Percentiles rank a stretch among this genome's conserved stretches.
Conservation (phyloP, 2,329 filamentous ascomycete species). For the Teratosphaeriaceae sp. region DNA sequence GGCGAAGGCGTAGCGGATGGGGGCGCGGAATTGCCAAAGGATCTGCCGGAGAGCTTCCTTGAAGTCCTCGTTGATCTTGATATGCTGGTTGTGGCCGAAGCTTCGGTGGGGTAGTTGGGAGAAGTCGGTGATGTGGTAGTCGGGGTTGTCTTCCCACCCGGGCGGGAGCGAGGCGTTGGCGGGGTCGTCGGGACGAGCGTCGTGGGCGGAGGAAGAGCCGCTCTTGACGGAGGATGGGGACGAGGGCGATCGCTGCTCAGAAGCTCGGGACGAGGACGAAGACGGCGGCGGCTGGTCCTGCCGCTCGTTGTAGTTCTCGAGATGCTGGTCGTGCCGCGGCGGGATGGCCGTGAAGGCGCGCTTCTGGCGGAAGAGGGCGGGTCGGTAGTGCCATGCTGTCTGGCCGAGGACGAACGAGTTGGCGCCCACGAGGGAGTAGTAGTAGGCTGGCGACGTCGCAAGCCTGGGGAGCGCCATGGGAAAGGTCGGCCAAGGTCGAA, state of each 20-base stretch:
- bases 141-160: conserved; percentile 70
- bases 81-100: conserved; percentile 94
- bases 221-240: conserved; percentile 5
- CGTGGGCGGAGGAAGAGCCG: background rate
- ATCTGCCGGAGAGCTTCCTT: conserved; percentile 84
- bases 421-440: conserved; percentile 27
- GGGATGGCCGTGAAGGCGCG: conserved; percentile 18
- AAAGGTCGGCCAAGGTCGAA: background rate
- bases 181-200: conserved; percentile 12
- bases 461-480: conserved; percentile 11
- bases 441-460: conserved; percentile 18
- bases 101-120: conserved; percentile 68
- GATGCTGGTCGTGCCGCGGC: conserved; percentile 12
- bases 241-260: background rate
- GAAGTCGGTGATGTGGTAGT: conserved; percentile 66
- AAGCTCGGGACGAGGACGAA: background rate
- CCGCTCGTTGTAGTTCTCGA: conserved; percentile 1
- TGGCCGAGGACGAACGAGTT: conserved; percentile 28
- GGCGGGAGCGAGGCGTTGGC: conserved; percentile 34
- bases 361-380: conserved; percentile 18
- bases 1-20: conserved; percentile 93
- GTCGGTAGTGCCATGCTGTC: conserved; percentile 27
- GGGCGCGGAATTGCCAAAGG: conserved; percentile 83
- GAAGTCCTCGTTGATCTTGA: conserved; percentile 91
- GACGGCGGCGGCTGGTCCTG: conserved; percentile 1